These are phyloP conservation scores for Mallotus japonicus DNA, from an alignment of 441 rosid genomes.

Conservation along the genomic window DNA sequence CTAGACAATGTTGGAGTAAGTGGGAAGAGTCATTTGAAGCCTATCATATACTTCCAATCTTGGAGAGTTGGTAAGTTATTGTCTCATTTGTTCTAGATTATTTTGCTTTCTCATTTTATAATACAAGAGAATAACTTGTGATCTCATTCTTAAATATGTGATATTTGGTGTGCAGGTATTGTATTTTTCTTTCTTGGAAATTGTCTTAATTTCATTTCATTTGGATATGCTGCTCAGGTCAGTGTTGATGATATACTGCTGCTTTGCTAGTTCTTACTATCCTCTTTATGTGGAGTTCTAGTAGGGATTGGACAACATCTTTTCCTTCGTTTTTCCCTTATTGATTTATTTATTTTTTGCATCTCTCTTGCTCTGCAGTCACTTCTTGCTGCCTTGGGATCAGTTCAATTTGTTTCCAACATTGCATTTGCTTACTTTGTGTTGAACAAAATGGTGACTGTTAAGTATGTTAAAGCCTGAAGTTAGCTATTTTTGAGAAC, in stretches of 20 bases:
- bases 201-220: conserved; percentile 93
- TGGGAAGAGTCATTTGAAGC: conserved; percentile 70
- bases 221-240: conserved; percentile 99
- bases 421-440: conserved; percentile 94
- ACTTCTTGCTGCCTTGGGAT: conserved; percentile 97
- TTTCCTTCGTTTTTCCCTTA: conserved; percentile 1
- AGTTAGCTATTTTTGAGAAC: conserved; percentile 23
- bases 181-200: conserved; percentile 85
- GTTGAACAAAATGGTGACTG: conserved; percentile 80
- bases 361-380: conserved; percentile 56
- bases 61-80: conserved; percentile 89
- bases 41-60: conserved; percentile 79
- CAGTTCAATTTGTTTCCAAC: conserved; percentile 93
- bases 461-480: conserved; percentile 69
- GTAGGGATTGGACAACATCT: background rate
- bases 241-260: conserved; percentile 20
- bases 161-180: conserved; percentile 60
- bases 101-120: background rate
- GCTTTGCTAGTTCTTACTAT: background rate
- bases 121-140: background rate
- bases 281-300: background rate
- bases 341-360: conserved; percentile 12
- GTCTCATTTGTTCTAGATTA: conserved; percentile 25
- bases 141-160: conserved; percentile 23
- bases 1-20: conserved; percentile 53